Evolutionary conservation across 495 filamentous ascomycete species (phyloP).

Genomic region (Bombardia bombarda): DNA sequence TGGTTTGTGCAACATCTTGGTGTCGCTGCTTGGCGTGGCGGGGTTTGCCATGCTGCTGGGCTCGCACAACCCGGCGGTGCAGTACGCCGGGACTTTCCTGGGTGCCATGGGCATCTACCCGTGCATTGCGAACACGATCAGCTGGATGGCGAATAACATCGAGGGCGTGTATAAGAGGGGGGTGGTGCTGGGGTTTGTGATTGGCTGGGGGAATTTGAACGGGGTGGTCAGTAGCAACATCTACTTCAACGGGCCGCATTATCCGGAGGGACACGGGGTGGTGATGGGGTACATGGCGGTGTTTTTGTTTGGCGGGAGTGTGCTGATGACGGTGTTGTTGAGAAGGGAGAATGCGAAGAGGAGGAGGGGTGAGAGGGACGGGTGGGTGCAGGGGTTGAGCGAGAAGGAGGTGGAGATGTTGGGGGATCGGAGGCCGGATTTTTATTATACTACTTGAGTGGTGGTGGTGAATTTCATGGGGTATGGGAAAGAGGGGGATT

Average conservation of each 20-base stretch:
- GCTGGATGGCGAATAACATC: slow-evolving; percentile 82
- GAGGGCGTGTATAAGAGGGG: slow-evolving; percentile 93
- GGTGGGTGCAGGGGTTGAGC: slow-evolving; percentile 52
- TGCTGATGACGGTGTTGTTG: slow-evolving; percentile 61
- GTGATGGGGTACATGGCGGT: slow-evolving; percentile 43
- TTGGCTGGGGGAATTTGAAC: slow-evolving; percentile 91
- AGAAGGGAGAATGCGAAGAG: slow-evolving; percentile 56
- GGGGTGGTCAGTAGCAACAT: slow-evolving; percentile 77
- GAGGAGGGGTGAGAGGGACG: slow-evolving; percentile 56
- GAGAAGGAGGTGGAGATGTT: slow-evolving; percentile 51
- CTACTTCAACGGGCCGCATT: slow-evolving; percentile 39
- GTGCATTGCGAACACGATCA: slow-evolving; percentile 83
- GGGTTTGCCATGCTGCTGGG: slow-evolving; percentile 77
- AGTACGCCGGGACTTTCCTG: slow-evolving; percentile 80
- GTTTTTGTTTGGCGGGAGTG: slow-evolving; percentile 42
- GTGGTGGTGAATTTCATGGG: no score
- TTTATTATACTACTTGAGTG: slow-evolving; percentile 57
- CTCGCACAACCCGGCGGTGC: slow-evolving; percentile 49
- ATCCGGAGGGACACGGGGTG: slow-evolving; percentile 36
- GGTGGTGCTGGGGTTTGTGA: slow-evolving; percentile 76
- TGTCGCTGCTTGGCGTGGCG: slow-evolving; percentile 61
- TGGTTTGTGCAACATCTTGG: slow-evolving; percentile 72
- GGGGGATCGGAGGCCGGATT: slow-evolving; percentile 72
- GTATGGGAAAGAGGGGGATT: no score
- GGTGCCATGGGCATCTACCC: slow-evolving; percentile 90